Evolutionary conservation across 129 eudicot genomes (phyloP).

Genomic region (Glebionis coronaria): DNA sequence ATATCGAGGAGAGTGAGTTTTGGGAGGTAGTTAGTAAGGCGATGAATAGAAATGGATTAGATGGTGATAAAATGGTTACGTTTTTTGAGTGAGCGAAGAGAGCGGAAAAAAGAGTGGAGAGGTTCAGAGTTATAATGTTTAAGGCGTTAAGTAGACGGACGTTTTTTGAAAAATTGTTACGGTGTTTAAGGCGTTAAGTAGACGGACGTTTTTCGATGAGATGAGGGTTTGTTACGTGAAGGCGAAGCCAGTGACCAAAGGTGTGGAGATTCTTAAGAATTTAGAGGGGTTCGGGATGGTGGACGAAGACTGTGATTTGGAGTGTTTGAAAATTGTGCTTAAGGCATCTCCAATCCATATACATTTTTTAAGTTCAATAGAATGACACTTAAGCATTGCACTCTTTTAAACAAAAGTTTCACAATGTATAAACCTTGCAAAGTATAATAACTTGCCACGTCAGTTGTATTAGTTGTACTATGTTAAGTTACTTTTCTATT

Average conservation of each 20-base stretch:
- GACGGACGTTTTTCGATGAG: constrained; percentile 57
- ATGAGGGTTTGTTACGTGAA: constrained; percentile 54
- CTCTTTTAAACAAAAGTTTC: no score
- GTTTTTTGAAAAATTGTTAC: no score
- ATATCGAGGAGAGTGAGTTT: constrained; percentile 36
- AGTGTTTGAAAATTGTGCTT: constrained; percentile 54
- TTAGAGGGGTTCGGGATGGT: no score
- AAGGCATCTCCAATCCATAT: no score
- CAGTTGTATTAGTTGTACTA: no score
- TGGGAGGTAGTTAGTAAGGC: constrained; percentile 59
- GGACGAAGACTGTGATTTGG: constrained; percentile 39
- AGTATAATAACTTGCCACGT: no score
- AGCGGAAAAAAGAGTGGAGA: constrained; percentile 27
- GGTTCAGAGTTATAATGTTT: constrained; percentile 39
- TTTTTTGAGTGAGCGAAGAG: constrained; percentile 78
- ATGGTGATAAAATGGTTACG: constrained; percentile 60
- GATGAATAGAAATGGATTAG: constrained; percentile 54
- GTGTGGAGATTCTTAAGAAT: no score
- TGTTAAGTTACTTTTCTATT: no score
- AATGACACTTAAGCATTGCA: no score
- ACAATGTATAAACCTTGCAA: no score
- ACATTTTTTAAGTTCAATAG: no score
- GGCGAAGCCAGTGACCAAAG: no score
- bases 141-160: constrained; percentile 77
- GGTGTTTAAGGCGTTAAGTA: constrained; percentile 64